A percentile compares a stretch with the other conserved stretches of the same genome.
Evolutionary conservation across 192 early-diverging fungal genomes (phyloP).

Genomic region (Lobosporangium transversale): DNA sequence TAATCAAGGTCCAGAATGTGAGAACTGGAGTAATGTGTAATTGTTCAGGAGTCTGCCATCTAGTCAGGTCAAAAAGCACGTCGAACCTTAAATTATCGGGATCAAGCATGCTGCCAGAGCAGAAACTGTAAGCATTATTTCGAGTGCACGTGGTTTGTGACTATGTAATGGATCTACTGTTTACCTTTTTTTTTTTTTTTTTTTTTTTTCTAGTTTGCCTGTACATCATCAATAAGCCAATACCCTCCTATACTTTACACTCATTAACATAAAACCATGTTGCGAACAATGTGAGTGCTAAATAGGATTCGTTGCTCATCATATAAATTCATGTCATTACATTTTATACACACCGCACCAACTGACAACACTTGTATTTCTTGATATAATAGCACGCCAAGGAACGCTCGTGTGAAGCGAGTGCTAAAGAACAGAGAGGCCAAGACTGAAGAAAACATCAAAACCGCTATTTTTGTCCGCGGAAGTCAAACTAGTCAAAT

Average conservation of each 20-base stretch:
- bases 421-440: conserved; percentile 88
- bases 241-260: neutral
- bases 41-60: no score
- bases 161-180: no score
- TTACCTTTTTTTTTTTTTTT: no score
- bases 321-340: neutral
- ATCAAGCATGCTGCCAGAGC: no score
- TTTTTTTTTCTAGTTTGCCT: no score
- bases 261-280: conserved; percentile 15
- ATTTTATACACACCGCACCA: neutral
- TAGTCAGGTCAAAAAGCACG: no score
- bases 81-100: no score
- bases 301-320: neutral
- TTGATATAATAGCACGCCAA: conserved; percentile 72
- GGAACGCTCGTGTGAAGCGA: conserved; percentile 89
- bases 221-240: no score
- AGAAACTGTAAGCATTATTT: no score
- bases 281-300: conserved; percentile 40
- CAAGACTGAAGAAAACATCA: conserved; percentile 90
- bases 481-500: conserved; percentile 88
- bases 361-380: neutral
- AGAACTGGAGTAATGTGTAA: no score
- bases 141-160: no score
- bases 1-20: no score
- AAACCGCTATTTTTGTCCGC: conserved; percentile 89